Conservation (phyloP, 495 filamentous ascomycete species). For the Geoglossum glabrum region DNA sequence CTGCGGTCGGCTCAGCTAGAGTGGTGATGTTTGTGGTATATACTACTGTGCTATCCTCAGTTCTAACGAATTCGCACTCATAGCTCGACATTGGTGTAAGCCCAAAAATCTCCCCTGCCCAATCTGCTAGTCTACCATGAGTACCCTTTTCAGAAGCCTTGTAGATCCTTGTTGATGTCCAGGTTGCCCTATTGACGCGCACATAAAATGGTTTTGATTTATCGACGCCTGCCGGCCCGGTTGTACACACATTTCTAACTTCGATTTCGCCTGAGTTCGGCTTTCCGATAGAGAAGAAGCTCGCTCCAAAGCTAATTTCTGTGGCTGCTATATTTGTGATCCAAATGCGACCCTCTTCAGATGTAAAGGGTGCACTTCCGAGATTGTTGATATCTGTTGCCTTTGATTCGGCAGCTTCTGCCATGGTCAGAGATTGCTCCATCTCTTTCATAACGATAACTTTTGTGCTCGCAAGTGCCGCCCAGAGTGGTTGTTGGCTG, state of each 20-base stretch:
- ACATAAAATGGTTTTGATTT: conserved; percentile 62
- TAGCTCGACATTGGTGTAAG: conserved; percentile 74
- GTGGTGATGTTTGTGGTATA: conserved; percentile 68
- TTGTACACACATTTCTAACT: background rate
- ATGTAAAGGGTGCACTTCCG: conserved; percentile 53
- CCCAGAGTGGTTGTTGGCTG: conserved; percentile 84
- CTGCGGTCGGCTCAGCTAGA: conserved; percentile 43
- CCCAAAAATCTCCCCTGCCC: conserved; percentile 74
- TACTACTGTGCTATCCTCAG: conserved; percentile 48
- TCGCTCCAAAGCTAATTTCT: conserved; percentile 65
- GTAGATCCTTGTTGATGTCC: conserved; percentile 60
- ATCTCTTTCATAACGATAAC: conserved; percentile 86
- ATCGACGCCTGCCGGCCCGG: conserved; percentile 26
- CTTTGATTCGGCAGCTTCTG: conserved; percentile 50
- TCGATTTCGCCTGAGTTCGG: background rate
- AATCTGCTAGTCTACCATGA: conserved; percentile 25
- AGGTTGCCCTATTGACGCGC: conserved; percentile 70
- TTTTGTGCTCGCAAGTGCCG: conserved; percentile 81
- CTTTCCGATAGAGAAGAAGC: conserved; percentile 26
- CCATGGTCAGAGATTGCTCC: conserved; percentile 61
- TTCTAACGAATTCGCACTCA: conserved; percentile 64
- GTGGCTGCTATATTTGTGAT: conserved; percentile 67
- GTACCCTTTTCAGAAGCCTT: conserved; percentile 31
- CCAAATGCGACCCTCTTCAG: conserved; percentile 63
- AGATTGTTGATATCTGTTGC: conserved; percentile 62